Conservation (phyloP, 2,329 filamentous ascomycete genomes). For the Aspergillus sp. region DNA sequence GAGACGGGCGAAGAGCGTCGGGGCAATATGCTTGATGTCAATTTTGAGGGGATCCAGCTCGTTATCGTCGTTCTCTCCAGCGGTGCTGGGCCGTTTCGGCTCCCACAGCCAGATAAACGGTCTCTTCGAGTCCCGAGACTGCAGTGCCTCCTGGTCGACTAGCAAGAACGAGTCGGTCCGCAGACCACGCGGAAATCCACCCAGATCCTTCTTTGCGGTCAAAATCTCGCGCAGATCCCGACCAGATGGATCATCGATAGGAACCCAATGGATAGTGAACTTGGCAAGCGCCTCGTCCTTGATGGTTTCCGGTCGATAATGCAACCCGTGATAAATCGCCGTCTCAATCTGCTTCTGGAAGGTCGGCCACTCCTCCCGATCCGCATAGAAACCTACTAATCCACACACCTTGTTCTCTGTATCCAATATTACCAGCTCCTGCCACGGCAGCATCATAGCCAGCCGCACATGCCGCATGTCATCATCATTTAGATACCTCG, state of each 20-base stretch:
- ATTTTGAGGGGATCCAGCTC: background rate
- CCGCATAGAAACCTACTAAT: background rate
- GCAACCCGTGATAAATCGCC: background rate
- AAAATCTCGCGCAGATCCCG: background rate
- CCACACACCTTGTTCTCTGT: background rate
- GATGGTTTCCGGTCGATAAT: background rate
- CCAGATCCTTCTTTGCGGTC: background rate
- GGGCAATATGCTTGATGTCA: background rate
- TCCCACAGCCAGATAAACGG: background rate
- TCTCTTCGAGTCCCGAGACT: background rate
- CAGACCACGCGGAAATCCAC: background rate
- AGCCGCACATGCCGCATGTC: background rate
- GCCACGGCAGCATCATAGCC: background rate
- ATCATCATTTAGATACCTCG: background rate
- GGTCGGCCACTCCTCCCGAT: background rate
- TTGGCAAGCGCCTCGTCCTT: background rate
- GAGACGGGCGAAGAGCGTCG: background rate
- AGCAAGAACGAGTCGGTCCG: background rate
- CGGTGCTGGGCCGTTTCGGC: background rate
- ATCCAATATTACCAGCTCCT: background rate
- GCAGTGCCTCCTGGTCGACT: background rate
- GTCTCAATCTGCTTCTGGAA: background rate
- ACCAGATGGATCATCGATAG: background rate
- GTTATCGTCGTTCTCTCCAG: background rate
- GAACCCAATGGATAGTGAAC: background rate